A percentile compares a stretch with the other conserved stretches of the same genome.
Evolutionary conservation across 768 basidiomycete species (phyloP).

Genomic region (Phaeotremella fagi): DNA sequence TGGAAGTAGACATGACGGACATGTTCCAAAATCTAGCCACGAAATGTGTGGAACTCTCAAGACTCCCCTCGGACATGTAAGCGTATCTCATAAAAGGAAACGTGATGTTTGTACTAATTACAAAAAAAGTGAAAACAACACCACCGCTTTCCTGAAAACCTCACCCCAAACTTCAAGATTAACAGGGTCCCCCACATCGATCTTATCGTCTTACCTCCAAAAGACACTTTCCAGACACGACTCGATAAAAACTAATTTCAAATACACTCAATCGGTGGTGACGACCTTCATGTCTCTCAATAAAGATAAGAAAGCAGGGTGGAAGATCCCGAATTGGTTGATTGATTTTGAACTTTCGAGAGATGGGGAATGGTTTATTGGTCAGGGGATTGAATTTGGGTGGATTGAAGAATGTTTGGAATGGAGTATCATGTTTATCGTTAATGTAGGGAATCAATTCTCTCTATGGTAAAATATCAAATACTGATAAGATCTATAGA

Average conservation of each 20-base stretch:
- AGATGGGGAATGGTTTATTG: constrained; percentile 69
- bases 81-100: too few species aligned
- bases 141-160: constrained; percentile 68
- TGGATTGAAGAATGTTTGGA: constrained; percentile 71
- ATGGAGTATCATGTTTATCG: constrained; percentile 62
- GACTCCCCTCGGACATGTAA: constrained; percentile 18
- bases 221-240: constrained; percentile 75
- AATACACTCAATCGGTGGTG: constrained; percentile 69
- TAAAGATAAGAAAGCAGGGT: constrained; percentile 33
- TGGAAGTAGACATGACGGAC: constrained; percentile 81
- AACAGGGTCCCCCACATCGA: constrained; percentile 71
- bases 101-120: too few species aligned
- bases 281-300: constrained; percentile 71
- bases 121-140: constrained; percentile 59
- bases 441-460: too few species aligned
- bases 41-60: constrained; percentile 70
- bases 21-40: constrained; percentile 70
- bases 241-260: constrained; percentile 61
- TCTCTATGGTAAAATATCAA: background rate
- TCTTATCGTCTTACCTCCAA: constrained; percentile 85
- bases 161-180: constrained; percentile 60
- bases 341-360: constrained; percentile 57
- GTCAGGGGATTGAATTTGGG: constrained; percentile 71
- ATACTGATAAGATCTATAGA: constrained; percentile 5
- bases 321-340: constrained; percentile 74